Evolutionary conservation across 805 yeast genomes (phyloP).

Genomic region (Vanderwaltozyma yarrowii): DNA sequence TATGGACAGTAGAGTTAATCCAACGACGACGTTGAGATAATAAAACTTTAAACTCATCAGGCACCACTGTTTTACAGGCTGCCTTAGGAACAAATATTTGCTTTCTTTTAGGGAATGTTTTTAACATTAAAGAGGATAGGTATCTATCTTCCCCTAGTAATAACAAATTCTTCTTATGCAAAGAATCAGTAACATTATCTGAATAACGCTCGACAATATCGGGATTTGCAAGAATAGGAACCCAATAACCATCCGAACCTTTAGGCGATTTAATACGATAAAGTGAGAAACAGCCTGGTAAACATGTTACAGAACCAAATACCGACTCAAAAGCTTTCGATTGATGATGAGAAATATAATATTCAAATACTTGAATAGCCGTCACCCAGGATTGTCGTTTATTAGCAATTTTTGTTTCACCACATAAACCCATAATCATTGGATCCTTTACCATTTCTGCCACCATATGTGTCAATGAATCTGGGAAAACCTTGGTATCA

Average conservation of each 20-base stretch:
- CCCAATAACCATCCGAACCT: conserved; percentile 75
- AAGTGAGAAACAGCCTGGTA: conserved; percentile 92
- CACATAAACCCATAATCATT: conserved; percentile 83
- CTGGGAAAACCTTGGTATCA: conserved; percentile 81
- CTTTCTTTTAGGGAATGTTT: conserved; percentile 81
- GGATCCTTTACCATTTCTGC: conserved; percentile 87
- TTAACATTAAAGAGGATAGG: conserved; percentile 74
- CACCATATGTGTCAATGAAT: conserved; percentile 78
- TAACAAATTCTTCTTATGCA: conserved; percentile 78
- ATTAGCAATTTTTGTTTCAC: conserved; percentile 86
- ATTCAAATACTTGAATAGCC: conserved; percentile 87
- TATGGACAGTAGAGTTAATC: conserved; percentile 93
- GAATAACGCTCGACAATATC: conserved; percentile 88
- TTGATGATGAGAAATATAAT: conserved; percentile 88
- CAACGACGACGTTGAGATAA: conserved; percentile 92
- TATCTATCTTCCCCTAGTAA: conserved; percentile 87
- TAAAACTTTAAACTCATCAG: conserved; percentile 65
- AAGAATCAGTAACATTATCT: conserved; percentile 72
- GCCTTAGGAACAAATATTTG: conserved; percentile 85
- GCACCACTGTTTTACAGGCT: conserved; percentile 87
- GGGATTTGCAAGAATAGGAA: conserved; percentile 85
- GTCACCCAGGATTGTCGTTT: conserved; percentile 82
- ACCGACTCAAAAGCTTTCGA: conserved; percentile 93
- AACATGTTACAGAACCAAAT: conserved; percentile 89
- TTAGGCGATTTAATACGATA: conserved; percentile 87